A percentile compares a stretch with the other conserved stretches of the same genome.
These are phyloP conservation scores for Gregarina niphandrodes DNA, from an alignment of 169 alveolate species.

Conservation along the genomic window DNA sequence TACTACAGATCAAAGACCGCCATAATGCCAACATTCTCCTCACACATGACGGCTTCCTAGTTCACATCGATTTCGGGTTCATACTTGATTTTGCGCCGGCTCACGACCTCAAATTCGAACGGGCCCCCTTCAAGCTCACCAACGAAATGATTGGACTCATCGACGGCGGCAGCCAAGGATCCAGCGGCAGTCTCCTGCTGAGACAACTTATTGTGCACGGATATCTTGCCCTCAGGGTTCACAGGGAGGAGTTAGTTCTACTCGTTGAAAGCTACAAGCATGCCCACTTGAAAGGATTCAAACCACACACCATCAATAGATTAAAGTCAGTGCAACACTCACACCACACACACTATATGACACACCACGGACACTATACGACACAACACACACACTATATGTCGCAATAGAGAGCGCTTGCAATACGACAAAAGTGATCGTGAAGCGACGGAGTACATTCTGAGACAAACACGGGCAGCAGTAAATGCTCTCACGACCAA, in stretches of 20 bases:
- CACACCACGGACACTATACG: not conserved
- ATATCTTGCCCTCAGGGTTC: conserved; percentile 59
- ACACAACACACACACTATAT: not conserved
- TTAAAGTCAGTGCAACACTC: conserved; percentile 9
- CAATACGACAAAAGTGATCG: conserved; percentile 26
- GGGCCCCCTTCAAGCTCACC: conserved; percentile 81
- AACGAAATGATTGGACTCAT: conserved; percentile 76
- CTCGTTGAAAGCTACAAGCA: conserved; percentile 52
- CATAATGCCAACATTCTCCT: conserved; percentile 83
- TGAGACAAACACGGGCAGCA: conserved; percentile 30
- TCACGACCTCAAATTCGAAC: conserved; percentile 73
- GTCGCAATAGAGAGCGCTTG: conserved; percentile 17
- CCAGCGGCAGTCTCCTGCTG: conserved; percentile 12
- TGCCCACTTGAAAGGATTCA: conserved; percentile 74
- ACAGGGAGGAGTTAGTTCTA: conserved; percentile 46
- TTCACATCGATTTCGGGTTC: conserved; percentile 90
- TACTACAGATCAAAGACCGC: conserved; percentile 70
- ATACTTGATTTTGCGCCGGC: conserved; percentile 84
- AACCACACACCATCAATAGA: conserved; percentile 54
- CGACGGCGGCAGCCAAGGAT: conserved; percentile 50
- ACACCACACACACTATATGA: not conserved
- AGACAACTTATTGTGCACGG: conserved; percentile 32
- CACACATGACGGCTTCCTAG: conserved; percentile 65
- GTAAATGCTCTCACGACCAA: conserved; percentile 35
- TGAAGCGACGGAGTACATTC: conserved; percentile 35